phyloP scores from a whole-genome alignment of 148 eudicot species.

The Diospyros lotus region DNA sequence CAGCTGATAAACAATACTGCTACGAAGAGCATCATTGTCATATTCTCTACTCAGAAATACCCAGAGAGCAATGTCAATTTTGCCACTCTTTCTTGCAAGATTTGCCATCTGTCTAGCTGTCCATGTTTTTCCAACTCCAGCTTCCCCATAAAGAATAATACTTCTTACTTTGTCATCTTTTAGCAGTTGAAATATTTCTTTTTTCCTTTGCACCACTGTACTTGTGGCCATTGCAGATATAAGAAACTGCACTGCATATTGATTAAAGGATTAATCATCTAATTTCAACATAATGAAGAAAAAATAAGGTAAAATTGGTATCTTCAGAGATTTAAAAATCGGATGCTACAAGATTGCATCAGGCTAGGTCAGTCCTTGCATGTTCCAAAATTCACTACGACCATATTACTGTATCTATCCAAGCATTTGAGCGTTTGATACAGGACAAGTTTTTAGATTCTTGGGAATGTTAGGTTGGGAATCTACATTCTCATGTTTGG shows the following conservation, averaged over 20 bases:
- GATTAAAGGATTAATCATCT: background rate
- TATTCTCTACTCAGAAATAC: conserved; percentile 3
- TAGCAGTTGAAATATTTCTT: conserved; percentile 8
- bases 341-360: background rate
- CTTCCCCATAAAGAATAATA: conserved; percentile 16
- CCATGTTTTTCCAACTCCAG: conserved; percentile 31
- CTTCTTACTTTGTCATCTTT: background rate
- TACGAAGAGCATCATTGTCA: background rate
- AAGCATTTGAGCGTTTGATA: background rate
- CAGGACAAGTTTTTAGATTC: no score
- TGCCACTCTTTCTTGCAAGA: conserved; percentile 1
- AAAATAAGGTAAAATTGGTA: background rate
- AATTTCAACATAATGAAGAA: background rate
- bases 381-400: background rate
- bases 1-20: conserved; percentile 7
- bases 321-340: background rate
- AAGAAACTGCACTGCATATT: conserved; percentile 16
- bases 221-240: conserved; percentile 5
- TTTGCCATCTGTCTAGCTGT: conserved; percentile 10
- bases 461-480: no score
- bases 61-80: conserved; percentile 7
- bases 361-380: background rate
- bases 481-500: no score
- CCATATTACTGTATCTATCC: background rate
- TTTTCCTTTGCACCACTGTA: conserved; percentile 6